Conservation (phyloP, 2,329 filamentous ascomycete species). For the Cladosporium colombiae region DNA sequence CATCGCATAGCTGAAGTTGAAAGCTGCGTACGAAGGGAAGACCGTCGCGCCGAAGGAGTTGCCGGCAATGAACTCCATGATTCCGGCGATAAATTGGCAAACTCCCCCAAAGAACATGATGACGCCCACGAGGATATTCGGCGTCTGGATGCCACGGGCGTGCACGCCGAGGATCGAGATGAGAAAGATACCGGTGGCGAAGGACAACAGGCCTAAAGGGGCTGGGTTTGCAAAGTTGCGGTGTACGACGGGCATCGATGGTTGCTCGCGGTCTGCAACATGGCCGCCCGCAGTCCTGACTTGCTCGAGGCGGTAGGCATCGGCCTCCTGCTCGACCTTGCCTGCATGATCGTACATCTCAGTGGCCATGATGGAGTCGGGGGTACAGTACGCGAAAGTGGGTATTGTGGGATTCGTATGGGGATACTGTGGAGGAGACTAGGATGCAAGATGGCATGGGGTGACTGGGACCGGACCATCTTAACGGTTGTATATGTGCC, state of each 20-base stretch:
- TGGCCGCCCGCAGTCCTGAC: constrained; percentile 21
- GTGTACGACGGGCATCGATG: constrained; percentile 33
- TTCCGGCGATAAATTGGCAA: constrained; percentile 34
- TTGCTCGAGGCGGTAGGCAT: constrained; percentile 13
- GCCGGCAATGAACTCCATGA: constrained; percentile 31
- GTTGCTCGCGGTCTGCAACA: constrained; percentile 25
- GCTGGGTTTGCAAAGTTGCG: constrained; percentile 35
- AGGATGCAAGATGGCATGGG: too few relatives aligned
- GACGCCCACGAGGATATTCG: constrained; percentile 39
- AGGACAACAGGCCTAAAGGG: constrained; percentile 41
- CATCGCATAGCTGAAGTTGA: constrained; percentile 44
- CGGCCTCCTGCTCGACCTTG: constrained; percentile 9
- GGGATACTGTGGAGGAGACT: too few relatives aligned
- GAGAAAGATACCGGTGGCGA: constrained; percentile 39
- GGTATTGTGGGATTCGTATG: background rate
- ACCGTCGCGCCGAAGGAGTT: constrained; percentile 40
- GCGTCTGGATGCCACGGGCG: constrained; percentile 29
- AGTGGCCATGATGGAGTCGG: background rate
- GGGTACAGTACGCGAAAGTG: background rate
- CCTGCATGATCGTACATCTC: constrained; percentile 14
- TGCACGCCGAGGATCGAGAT: constrained; percentile 30
- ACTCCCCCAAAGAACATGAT: constrained; percentile 43
- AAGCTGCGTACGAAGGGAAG: constrained; percentile 43
- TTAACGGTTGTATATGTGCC: background rate
- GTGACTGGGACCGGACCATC: background rate